Conservation (phyloP, 148 eudicot species). For the Vaccinium darrowii region DNA sequence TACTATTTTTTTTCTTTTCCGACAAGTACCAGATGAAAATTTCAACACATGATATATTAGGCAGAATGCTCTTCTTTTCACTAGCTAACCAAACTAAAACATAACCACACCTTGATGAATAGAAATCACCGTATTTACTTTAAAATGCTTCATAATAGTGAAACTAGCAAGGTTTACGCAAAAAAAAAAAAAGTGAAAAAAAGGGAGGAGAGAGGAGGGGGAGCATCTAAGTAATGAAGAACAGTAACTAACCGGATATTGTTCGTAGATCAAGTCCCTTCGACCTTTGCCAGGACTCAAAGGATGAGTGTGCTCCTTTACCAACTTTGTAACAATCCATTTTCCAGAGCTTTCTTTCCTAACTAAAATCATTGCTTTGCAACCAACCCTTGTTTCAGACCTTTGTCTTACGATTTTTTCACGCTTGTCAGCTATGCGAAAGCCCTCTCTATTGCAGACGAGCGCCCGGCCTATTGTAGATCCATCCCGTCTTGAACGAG, state of each 20-base stretch:
- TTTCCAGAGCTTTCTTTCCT: conserved; percentile 79
- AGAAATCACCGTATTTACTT: background rate
- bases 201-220: background rate
- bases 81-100: background rate
- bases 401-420: conserved; percentile 88
- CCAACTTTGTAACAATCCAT: conserved; percentile 87
- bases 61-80: background rate
- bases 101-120: background rate
- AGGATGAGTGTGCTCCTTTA: conserved; percentile 87
- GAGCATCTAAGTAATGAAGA: background rate
- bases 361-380: conserved; percentile 90
- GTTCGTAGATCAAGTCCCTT: conserved; percentile 71
- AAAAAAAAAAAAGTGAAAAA: background rate
- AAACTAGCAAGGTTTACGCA: background rate
- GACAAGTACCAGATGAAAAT: background rate
- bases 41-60: background rate
- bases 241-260: conserved; percentile 70
- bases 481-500: conserved; percentile 95
- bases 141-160: background rate
- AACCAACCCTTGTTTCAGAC: conserved; percentile 94
- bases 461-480: conserved; percentile 89
- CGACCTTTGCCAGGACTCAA: conserved; percentile 87
- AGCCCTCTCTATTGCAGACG: conserved; percentile 96
- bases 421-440: conserved; percentile 75
- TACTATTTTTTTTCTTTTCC: too few relatives aligned